Evolutionary conservation across 139 green algal genomes (phyloP), one percentile per base, ranked within the genome.

Genomic region (Cymbomonas tetramitiformis): DNA sequence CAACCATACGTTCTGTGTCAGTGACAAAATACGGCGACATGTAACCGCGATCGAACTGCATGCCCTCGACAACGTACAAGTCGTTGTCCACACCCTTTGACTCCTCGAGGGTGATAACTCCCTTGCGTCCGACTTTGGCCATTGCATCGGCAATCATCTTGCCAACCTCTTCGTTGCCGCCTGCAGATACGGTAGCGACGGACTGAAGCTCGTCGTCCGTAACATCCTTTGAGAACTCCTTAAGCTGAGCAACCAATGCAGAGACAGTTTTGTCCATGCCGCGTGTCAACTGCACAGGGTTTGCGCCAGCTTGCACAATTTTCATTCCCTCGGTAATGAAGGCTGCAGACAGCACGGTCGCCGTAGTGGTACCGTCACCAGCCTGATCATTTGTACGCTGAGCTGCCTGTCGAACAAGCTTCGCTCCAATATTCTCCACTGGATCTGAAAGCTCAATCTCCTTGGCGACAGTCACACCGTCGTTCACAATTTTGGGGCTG

Each of bases 21-120:
- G 92, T 99, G 33, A 99, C 89, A 62, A 99, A 98, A 83, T 99
- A 98, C 43, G 92, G 92, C 32, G 82, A 94, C 75, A 96, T 93
- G 84, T 93, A 99, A 56, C 92, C 92, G 52, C 92, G 76, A 58
- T 99, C 92, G 70, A 99, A 97, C 55, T 75, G 72, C 92, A 99
- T 99, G 77, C 92, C 92, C 83, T 99, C 92, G 57, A 97, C 90
- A 46, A 99, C 89, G 49, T 90, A 68, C 47, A 99, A 70, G 70
- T 70, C 79, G 83, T 97, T 88, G 69, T 98, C 89, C 2, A 84
- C 87, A 0, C 88, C 95, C 65, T 89, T 88, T 63, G 59, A 79
- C 82, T 97, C 90, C 80, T 99, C 92, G 82, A 98, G 90, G 53
- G 92, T 96, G 39, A 99, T 92, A 41, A 98, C 90, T 44, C 90